These are phyloP conservation scores for Penicillium sp. DNA, from an alignment of 2,329 filamentous ascomycete species.

Conservation along the genomic window DNA sequence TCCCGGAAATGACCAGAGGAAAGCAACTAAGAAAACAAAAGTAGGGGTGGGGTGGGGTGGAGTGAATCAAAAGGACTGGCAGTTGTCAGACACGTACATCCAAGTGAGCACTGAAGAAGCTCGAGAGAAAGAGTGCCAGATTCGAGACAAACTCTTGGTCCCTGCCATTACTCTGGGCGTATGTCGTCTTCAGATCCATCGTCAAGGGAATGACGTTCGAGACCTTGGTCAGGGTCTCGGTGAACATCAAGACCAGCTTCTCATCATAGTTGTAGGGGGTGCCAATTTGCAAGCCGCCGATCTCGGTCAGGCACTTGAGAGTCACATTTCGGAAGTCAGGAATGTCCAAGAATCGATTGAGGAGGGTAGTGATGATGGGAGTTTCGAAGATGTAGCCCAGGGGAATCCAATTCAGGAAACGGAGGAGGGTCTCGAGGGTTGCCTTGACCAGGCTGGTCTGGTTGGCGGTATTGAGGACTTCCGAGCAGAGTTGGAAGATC, in stretches of 20 bases:
- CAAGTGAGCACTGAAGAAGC: constrained; percentile 94
- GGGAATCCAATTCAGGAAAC: constrained; percentile 99
- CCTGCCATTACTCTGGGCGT: constrained; percentile 84
- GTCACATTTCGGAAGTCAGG: constrained; percentile 97
- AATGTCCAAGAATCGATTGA: constrained; percentile 87
- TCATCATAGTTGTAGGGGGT: constrained; percentile 81
- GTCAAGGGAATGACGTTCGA: constrained; percentile 89
- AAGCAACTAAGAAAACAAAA: too few relatives aligned
- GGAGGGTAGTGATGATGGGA: constrained; percentile 88
- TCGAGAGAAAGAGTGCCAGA: constrained; percentile 90
- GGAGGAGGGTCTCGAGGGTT: constrained; percentile 92
- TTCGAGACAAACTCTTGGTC: constrained; percentile 99
- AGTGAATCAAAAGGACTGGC: neutral
- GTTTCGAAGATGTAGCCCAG: constrained; percentile 99
- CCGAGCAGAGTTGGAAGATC: constrained; percentile 96
- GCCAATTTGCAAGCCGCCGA: constrained; percentile 88
- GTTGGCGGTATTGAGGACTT: constrained; percentile 88
- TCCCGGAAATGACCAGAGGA: neutral
- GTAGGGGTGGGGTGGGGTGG: too few relatives aligned
- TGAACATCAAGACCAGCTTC: constrained; percentile 97
- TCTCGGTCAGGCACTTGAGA: constrained; percentile 94
- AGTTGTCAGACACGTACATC: constrained; percentile 58
- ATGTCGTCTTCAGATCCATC: constrained; percentile 88
- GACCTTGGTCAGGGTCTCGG: constrained; percentile 90
- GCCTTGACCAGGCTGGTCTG: constrained; percentile 90